phyloP scores from a whole-genome alignment of 2,329 filamentous ascomycete species.

The Domatiomyces globalis region DNA sequence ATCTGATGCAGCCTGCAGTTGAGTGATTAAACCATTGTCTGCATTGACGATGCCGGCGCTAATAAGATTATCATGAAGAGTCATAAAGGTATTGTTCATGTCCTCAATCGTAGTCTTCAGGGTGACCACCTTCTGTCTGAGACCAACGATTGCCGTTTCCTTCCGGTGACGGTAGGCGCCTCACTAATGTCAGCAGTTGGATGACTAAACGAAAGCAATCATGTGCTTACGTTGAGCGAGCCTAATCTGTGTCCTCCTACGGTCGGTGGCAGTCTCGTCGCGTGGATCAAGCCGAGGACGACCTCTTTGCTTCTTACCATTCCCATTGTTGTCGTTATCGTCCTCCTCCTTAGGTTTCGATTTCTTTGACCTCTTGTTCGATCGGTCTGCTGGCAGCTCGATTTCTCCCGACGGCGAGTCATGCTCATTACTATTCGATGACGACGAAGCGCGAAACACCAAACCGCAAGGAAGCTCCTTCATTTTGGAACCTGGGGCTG shows the following conservation, averaged over 20 bases:
- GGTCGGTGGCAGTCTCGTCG: constrained; percentile 65
- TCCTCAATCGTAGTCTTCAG: constrained; percentile 57
- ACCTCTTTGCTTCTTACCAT: constrained; percentile 39
- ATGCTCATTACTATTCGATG: background rate
- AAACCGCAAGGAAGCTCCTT: constrained; percentile 9
- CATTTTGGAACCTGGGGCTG: background rate
- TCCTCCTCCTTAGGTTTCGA: constrained; percentile 3
- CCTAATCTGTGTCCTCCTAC: constrained; percentile 73
- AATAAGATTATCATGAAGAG: constrained; percentile 49
- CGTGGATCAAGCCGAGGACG: constrained; percentile 61
- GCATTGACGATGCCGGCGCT: constrained; percentile 13
- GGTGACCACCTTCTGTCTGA: constrained; percentile 55
- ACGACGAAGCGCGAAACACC: background rate
- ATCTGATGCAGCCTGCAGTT: constrained; percentile 10
- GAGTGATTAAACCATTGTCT: constrained; percentile 7
- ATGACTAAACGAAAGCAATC: background rate
- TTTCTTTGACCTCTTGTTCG: constrained; percentile 8
- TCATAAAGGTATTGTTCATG: constrained; percentile 58
- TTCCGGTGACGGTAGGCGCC: constrained; percentile 72
- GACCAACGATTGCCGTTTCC: constrained; percentile 60
- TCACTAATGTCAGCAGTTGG: background rate
- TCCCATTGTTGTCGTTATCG: constrained; percentile 7
- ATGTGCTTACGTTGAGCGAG: constrained; percentile 48
- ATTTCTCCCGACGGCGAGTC: constrained; percentile 7
- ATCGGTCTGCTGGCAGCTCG: constrained; percentile 2